A percentile compares a stretch with the other conserved stretches of the same genome.
Evolutionary conservation across 768 basidiomycete genomes (phyloP).

Genomic region (Sporobolomyces phaffii): DNA sequence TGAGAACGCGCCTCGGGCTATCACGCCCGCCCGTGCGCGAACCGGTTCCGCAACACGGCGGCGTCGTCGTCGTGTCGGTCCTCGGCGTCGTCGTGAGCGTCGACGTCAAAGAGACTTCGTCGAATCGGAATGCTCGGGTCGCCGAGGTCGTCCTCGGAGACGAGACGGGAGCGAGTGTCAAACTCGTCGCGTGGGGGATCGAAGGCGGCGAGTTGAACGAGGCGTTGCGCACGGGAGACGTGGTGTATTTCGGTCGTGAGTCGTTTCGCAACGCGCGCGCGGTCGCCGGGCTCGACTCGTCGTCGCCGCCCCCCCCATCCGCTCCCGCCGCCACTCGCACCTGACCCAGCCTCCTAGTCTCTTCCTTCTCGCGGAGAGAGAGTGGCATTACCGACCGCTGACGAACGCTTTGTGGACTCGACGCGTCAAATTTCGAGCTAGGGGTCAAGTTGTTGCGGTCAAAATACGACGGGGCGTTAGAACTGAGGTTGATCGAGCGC

Average conservation of each 20-base stretch:
- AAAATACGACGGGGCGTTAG: not conserved
- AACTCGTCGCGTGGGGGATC: conserved; percentile 10
- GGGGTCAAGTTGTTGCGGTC: not conserved
- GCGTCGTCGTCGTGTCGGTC: conserved; percentile 1
- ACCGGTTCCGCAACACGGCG: not conserved
- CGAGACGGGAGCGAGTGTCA: not conserved
- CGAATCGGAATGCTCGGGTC: not conserved
- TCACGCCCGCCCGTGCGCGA: not conserved
- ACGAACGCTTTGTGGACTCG: too few species aligned
- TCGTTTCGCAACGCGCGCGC: too few species aligned
- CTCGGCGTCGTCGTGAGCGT: conserved; percentile 3
- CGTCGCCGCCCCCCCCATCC: too few species aligned
- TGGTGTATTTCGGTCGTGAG: conserved; percentile 27
- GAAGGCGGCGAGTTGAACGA: not conserved
- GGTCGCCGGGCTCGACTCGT: too few species aligned
- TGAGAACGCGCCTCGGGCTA: not conserved
- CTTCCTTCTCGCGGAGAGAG: not conserved
- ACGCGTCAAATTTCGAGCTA: not conserved
- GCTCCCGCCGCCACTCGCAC: too few species aligned
- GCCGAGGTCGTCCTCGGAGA: conserved; percentile 4
- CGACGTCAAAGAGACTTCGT: not conserved
- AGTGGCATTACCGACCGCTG: too few species aligned
- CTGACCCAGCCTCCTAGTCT: too few species aligned
- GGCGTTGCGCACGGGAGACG: conserved; percentile 7
- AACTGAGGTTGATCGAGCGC: not conserved